Percentiles rank a stretch among this genome's conserved stretches.
Conservation (phyloP, 306 rosid species). For the Neltuma alba region DNA sequence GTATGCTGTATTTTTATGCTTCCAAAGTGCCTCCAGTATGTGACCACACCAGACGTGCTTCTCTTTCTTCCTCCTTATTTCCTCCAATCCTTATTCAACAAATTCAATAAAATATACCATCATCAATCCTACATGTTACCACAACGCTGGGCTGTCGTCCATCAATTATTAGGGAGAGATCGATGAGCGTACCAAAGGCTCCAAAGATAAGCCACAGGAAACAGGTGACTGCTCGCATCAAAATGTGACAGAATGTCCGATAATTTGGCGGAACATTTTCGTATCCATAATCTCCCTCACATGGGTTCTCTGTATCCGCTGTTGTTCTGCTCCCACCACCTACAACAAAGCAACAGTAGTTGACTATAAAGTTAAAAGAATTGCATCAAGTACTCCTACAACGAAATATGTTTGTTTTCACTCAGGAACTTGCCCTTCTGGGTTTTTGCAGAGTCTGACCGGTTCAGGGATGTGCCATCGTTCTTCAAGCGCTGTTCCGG, state of each 20-base stretch:
- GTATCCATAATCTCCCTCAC: background rate
- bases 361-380: background rate
- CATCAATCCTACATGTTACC: too few relatives aligned
- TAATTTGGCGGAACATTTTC: background rate
- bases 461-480: background rate
- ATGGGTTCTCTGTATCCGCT: background rate
- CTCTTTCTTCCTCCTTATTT: constrained; percentile 8
- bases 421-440: background rate
- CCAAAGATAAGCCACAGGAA: background rate
- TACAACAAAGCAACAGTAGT: background rate
- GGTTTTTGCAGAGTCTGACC: background rate
- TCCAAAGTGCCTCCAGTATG: constrained; percentile 48
- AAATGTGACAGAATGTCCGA: background rate
- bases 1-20: constrained; percentile 29
- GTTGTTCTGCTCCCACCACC: background rate
- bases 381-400: background rate
- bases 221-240: background rate
- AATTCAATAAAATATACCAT: background rate
- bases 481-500: background rate
- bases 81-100: background rate
- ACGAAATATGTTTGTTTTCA: background rate
- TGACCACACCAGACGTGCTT: constrained; percentile 53
- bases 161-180: background rate
- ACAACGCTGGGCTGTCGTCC: too few relatives aligned
- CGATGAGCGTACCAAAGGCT: background rate